phyloP scores from a whole-genome alignment of 169 alveolate genomes.

The Theileria annulata region DNA sequence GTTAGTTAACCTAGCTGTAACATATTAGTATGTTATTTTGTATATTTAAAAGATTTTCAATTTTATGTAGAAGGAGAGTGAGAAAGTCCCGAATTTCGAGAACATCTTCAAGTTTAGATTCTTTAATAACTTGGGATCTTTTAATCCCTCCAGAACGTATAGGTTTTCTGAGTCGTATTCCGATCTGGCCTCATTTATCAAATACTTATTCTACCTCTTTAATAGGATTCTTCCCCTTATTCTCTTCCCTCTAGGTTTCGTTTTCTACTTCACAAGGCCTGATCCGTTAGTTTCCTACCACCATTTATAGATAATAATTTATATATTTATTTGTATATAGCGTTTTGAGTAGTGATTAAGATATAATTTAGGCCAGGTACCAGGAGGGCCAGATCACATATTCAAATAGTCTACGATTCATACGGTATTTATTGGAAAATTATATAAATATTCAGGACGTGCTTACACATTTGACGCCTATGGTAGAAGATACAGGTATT shows the following conservation, averaged over 20 bases:
- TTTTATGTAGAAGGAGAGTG: constrained; percentile 47
- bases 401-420: constrained; percentile 62
- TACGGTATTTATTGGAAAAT: constrained; percentile 42
- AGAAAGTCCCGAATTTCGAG: constrained; percentile 14
- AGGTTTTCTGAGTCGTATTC: background rate
- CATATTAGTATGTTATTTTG: background rate
- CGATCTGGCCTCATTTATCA: background rate
- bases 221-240: constrained; percentile 45
- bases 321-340: background rate
- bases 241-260: constrained; percentile 43
- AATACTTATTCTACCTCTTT: constrained; percentile 42
- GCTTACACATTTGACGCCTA: constrained; percentile 61
- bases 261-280: constrained; percentile 35
- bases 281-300: constrained; percentile 36
- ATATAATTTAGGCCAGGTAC: constrained; percentile 3
- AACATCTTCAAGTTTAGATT: background rate
- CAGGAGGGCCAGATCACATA: constrained; percentile 19
- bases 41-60: background rate
- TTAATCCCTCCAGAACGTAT: background rate
- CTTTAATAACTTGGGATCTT: background rate
- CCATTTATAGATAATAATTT: background rate
- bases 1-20: background rate
- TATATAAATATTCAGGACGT: constrained; percentile 36
- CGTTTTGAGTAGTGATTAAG: background rate
- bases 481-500: constrained; percentile 66